Conservation (phyloP, 129 eudicot species). For the Flaveria linearis region DNA sequence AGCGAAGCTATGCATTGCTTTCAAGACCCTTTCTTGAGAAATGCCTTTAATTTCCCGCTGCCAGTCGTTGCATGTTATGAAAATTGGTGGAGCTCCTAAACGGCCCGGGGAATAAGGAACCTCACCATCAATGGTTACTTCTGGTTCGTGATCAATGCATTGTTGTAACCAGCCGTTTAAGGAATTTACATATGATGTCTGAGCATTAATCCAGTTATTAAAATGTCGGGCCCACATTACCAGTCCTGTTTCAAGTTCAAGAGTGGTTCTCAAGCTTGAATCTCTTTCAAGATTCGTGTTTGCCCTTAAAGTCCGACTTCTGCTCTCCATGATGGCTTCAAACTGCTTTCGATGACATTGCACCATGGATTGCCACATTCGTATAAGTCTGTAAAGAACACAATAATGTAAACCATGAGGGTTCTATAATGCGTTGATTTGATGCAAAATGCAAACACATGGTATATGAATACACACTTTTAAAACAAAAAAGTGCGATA, state of each 20-base stretch:
- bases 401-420: conserved; percentile 1
- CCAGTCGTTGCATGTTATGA: conserved; percentile 83
- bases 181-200: conserved; percentile 67
- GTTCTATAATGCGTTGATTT: background rate
- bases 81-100: conserved; percentile 88
- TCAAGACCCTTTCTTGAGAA: conserved; percentile 58
- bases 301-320: conserved; percentile 56
- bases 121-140: conserved; percentile 75
- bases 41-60: conserved; percentile 59
- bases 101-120: conserved; percentile 83
- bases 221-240: conserved; percentile 69
- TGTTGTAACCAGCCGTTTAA: conserved; percentile 73
- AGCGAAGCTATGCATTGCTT: conserved; percentile 70
- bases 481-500: background rate
- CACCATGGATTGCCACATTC: conserved; percentile 88
- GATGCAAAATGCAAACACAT: background rate
- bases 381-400: conserved; percentile 53
- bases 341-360: conserved; percentile 88
- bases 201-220: conserved; percentile 66
- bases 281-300: conserved; percentile 54
- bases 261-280: conserved; percentile 56
- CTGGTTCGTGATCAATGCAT: conserved; percentile 69
- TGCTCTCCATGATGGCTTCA: conserved; percentile 84
- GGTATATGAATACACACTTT: background rate
- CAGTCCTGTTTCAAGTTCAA: conserved; percentile 72